Evolutionary conservation across 371 early-diverging fungal species (phyloP), one percentile per base, ranked within the genome.

Genomic region (Batrachochytrium dendrobatidis): DNA sequence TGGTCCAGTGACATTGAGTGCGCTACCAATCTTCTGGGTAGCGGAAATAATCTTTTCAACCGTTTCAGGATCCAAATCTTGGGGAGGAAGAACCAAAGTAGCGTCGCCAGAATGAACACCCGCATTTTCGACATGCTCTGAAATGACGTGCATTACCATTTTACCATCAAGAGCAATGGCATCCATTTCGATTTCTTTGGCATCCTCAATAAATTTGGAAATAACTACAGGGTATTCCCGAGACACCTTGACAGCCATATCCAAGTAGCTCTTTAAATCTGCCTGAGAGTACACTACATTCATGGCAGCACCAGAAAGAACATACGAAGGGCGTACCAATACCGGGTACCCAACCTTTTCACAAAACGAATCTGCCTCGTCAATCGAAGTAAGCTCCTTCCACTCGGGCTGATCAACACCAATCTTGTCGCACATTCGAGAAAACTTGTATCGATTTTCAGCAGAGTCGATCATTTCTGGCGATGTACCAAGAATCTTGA

Each of bases 51-150:
- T 77, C 52, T 83, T 81, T 32, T 56, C 55, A 70, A 91, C 81
- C 22, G 87, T 88, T 5, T 69, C 72, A 1, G 72, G 61, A 31
- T 76, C 73, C 44, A 95, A 65, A 30, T 86, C 88, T 30, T 83
- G 86, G n/a, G 93, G 92, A 43, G 94, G 94, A 59, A 92, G 80
- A 29, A 96, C 84, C 39, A 96, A 72, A 8, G 94, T 94, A 26
- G 96, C 96, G 75, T 96, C 96, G 62, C 96, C 96, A 54, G 93
- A 92, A 78, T 96, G 96, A 18, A 94, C 94, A 62, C 96, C 96
- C 44, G 96, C 96, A 66, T 92, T 91, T 73, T 96, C 96, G 31
- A 96, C 89, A 67, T 96, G 96, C 75, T 94, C 91, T 26, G 90
- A 86, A 34, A 96, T 79, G 44, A 87, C 92, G 66, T 92, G 91